Conservation (phyloP, 345 rosid genomes). For the Bruguiera gymnorhiza region DNA sequence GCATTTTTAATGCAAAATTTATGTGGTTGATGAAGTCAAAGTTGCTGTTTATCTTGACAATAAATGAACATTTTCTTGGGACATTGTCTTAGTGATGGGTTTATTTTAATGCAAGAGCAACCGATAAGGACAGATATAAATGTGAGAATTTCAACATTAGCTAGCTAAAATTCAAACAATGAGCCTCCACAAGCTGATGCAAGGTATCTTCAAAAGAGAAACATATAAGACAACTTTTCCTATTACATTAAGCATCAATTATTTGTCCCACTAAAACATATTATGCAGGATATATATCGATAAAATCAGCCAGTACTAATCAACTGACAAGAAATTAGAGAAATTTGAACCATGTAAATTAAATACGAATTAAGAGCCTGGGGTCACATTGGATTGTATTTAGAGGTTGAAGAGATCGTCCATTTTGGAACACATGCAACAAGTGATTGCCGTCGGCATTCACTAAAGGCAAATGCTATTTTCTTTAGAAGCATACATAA, state of each 20-base stretch:
- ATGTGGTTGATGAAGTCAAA: background rate
- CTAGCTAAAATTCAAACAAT: too few species aligned
- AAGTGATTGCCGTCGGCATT: slow-evolving; percentile 32
- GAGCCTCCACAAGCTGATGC: background rate
- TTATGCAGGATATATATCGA: too few species aligned
- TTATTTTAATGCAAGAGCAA: background rate
- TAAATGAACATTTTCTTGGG: background rate
- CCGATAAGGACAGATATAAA: background rate
- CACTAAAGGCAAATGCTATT: background rate
- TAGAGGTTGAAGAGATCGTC: slow-evolving; percentile 16
- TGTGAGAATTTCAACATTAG: background rate
- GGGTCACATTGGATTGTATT: slow-evolving; percentile 8
- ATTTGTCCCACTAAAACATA: too few species aligned
- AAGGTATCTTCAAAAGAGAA: background rate
- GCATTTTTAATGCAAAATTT: background rate
- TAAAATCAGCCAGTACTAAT: background rate
- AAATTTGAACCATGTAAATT: too few species aligned
- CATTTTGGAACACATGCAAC: slow-evolving; percentile 28
- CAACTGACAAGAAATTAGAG: slow-evolving; percentile 1
- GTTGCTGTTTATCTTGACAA: background rate
- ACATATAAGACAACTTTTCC: too few species aligned
- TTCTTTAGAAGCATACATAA: background rate
- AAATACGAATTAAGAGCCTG: background rate
- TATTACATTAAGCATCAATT: too few species aligned
- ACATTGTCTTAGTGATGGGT: background rate